Percentiles rank a stretch among this genome's conserved stretches.
phyloP scores from a whole-genome alignment of 2,329 filamentous ascomycete genomes.

The Ceratocystis variospora region DNA sequence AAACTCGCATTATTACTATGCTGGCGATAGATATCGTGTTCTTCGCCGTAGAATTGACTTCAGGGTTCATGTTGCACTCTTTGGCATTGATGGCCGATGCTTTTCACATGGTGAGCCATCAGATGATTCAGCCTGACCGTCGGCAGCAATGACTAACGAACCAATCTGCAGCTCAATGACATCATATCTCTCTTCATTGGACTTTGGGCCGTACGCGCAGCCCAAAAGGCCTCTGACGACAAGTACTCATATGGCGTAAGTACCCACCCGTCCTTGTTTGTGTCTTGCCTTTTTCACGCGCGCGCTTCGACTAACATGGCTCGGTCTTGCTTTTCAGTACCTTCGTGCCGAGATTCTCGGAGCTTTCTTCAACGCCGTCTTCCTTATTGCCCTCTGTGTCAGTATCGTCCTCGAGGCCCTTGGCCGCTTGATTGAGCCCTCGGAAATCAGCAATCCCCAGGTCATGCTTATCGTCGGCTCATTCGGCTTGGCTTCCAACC shows the following conservation, averaged over 20 bases:
- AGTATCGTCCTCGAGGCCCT: conserved; percentile 94
- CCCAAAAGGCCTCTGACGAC: conserved; percentile 71
- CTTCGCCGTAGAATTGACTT: conserved; percentile 76
- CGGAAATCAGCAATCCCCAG: conserved; percentile 69
- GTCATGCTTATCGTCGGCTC: conserved; percentile 83
- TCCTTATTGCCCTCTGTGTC: conserved; percentile 88
- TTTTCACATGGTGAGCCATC: conserved; percentile 74
- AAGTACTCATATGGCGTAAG: conserved; percentile 88
- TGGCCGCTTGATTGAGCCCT: conserved; percentile 81
- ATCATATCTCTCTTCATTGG: conserved; percentile 87
- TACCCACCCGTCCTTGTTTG: conserved; percentile 20
- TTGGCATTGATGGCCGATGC: conserved; percentile 90
- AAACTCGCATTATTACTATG: conserved; percentile 81
- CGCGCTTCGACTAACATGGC: background rate
- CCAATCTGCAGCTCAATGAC: conserved; percentile 64
- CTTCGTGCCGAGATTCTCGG: conserved; percentile 93
- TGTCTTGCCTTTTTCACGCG: background rate
- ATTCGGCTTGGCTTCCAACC: conserved; percentile 73
- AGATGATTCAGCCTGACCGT: background rate
- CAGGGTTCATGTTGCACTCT: conserved; percentile 77
- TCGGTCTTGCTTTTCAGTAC: conserved; percentile 44
- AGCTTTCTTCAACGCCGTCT: conserved; percentile 93
- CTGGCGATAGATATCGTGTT: conserved; percentile 79
- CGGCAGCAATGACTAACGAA: background rate
- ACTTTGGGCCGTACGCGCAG: conserved; percentile 86